Evolutionary conservation across 345 rosid species (phyloP).

Genomic region (Eucalyptus pauciflora): DNA sequence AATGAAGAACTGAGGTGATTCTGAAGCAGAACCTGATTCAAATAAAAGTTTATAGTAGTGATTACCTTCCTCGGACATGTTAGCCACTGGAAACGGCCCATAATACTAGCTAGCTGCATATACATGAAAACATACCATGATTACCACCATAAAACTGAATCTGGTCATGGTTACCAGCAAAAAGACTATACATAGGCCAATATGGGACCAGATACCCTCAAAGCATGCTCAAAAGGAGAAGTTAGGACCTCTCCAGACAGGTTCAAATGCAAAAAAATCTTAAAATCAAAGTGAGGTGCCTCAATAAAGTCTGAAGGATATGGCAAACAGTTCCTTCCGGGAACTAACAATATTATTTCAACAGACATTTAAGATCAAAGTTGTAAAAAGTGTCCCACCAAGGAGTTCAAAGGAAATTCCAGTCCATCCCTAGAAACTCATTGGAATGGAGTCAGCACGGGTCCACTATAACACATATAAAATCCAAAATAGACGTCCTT

Average conservation of each 20-base stretch:
- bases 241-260: background rate
- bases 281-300: background rate
- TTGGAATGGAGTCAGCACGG: background rate
- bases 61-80: constrained; percentile 96
- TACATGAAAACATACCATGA: background rate
- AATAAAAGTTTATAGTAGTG: background rate
- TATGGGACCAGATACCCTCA: background rate
- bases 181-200: background rate
- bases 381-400: background rate
- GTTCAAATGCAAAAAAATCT: background rate
- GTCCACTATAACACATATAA: background rate
- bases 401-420: background rate
- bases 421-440: background rate
- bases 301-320: background rate
- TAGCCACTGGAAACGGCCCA: constrained; percentile 91
- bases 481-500: background rate
- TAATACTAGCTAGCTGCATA: constrained; percentile 78
- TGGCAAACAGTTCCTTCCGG: background rate
- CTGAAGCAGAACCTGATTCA: background rate
- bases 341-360: background rate
- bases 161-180: background rate
- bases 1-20: background rate
- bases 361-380: background rate
- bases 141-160: background rate
- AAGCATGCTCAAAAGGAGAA: background rate